phyloP scores from a whole-genome alignment of 2,329 filamentous ascomycete genomes.

The Fusarium abutilonis region DNA sequence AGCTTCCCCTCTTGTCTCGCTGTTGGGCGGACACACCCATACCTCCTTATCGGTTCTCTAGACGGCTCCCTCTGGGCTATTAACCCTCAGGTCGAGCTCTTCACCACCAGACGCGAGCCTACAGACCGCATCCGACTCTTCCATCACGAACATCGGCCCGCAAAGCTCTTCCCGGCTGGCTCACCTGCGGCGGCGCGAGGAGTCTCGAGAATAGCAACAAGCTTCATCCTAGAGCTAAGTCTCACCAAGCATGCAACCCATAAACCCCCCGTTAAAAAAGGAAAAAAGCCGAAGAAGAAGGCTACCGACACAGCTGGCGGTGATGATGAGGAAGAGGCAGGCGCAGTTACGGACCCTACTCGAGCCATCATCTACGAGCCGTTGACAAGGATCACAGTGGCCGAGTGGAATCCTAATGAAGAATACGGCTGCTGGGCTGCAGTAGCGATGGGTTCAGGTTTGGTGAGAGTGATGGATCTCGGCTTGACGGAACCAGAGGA shows the following conservation, averaged over 20 bases:
- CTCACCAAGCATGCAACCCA: slow-evolving; percentile 56
- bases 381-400: slow-evolving; percentile 67
- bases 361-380: slow-evolving; percentile 68
- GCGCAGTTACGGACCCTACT: slow-evolving; percentile 50
- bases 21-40: slow-evolving; percentile 63
- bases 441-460: slow-evolving; percentile 71
- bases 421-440: slow-evolving; percentile 74
- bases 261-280: slow-evolving; percentile 51
- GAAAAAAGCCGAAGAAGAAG: slow-evolving; percentile 51
- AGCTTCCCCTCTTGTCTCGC: slow-evolving; percentile 62
- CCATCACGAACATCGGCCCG: slow-evolving; percentile 63
- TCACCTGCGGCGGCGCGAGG: slow-evolving; percentile 53
- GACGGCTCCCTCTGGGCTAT: slow-evolving; percentile 64
- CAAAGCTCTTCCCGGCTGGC: slow-evolving; percentile 44
- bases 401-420: slow-evolving; percentile 75
- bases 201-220: slow-evolving; percentile 61
- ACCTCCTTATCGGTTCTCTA: slow-evolving; percentile 61
- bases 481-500: slow-evolving; percentile 56
- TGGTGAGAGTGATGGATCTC: slow-evolving; percentile 73
- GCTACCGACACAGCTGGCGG: slow-evolving; percentile 48
- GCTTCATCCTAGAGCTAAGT: slow-evolving; percentile 62
- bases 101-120: slow-evolving; percentile 48
- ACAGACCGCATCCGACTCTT: slow-evolving; percentile 56
- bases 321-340: slow-evolving; percentile 50
- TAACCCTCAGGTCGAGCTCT: slow-evolving; percentile 53